Base-by-base conservation (phyloP, 441 rosid genomes). In the Pelargonium exstipulatum region DNA sequence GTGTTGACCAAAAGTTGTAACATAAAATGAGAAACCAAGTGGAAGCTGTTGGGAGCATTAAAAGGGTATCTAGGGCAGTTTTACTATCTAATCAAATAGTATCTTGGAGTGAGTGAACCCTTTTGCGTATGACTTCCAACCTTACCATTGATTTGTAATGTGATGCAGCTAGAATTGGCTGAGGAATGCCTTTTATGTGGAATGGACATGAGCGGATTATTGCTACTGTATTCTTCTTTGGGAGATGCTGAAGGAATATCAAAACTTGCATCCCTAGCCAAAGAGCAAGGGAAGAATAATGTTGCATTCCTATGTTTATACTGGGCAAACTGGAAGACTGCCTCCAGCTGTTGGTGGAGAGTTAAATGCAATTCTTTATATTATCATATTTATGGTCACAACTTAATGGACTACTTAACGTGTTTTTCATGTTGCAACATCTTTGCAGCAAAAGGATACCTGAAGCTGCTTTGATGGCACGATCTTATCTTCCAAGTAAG, bases 381-480 rank as follows among this genome's bases (percentile, higher is more conserved):
- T 20, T 22, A 13, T 66, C 66, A n/a, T 55, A 73, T 73, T 71
- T 64, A 62, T 65, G 43, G 6, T 71, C 69, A 74, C 9, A 45
- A 67, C 61, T 66, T n/a, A 37, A n/a, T 32, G 69, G 72, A 18
- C 49, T 69, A 24, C 71, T 61, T 22, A 40, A 58, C 43, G 43
- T 37, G 67, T 65, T 57, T 17, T 65, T 9, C 72, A 67, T 77
- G 40, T 74, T 49, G 66, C 78, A 69, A 86, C 76, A 62, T 66
- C 71, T 67, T 76, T 73, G 74, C 85, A 95, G 99, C 80, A 92
- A 91, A 83, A 95, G 99, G 77, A 86, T 95, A 83, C 99, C 99
- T 62, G 99, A 95, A 82, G 99, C 99, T 76, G 97, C 97, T 72
- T 80, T 92, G 78, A 86, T 95, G 92, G 99, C 98, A 37, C 83